Evolutionary conservation across 1,284 basidiomycete species (phyloP).

Genomic region (Ustilago hordei): DNA sequence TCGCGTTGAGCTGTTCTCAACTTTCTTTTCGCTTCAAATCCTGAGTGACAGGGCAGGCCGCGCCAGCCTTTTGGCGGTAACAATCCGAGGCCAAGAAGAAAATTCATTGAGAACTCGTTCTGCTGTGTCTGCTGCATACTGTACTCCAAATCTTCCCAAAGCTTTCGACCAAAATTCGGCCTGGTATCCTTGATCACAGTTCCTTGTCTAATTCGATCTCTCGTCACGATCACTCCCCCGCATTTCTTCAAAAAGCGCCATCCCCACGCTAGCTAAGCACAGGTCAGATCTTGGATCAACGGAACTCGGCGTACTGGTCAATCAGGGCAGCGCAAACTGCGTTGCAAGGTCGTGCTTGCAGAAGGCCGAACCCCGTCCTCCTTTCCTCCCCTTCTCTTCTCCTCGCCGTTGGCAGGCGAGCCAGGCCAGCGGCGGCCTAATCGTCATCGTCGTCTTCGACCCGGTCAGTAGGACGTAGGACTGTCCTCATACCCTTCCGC

Average conservation of each 20-base stretch:
- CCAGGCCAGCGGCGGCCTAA: constrained; percentile 8
- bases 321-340: background rate
- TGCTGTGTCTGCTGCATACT: background rate
- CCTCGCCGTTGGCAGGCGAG: constrained; percentile 19
- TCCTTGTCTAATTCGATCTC: constrained; percentile 42
- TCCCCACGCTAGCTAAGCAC: constrained; percentile 11
- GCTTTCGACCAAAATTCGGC: background rate
- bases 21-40: constrained; percentile 22
- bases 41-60: constrained; percentile 9
- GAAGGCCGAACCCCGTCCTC: background rate
- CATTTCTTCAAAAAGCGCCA: constrained; percentile 20
- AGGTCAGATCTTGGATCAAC: background rate
- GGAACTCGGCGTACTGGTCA: constrained; percentile 2
- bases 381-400: constrained; percentile 9
- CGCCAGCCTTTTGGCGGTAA: constrained; percentile 22
- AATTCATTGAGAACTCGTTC: constrained; percentile 38
- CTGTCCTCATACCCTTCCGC: background rate
- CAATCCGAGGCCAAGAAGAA: constrained; percentile 4
- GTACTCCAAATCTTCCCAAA: constrained; percentile 15
- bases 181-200: constrained; percentile 28
- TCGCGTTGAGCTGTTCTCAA: background rate
- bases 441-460: constrained; percentile 5
- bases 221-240: constrained; percentile 52
- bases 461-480: background rate
- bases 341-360: background rate